Percentiles rank a stretch among this genome's conserved stretches.
These are phyloP conservation scores for Phytophthora podocarpi DNA, from an alignment of 352 stramenopile genomes.

Conservation along the genomic window DNA sequence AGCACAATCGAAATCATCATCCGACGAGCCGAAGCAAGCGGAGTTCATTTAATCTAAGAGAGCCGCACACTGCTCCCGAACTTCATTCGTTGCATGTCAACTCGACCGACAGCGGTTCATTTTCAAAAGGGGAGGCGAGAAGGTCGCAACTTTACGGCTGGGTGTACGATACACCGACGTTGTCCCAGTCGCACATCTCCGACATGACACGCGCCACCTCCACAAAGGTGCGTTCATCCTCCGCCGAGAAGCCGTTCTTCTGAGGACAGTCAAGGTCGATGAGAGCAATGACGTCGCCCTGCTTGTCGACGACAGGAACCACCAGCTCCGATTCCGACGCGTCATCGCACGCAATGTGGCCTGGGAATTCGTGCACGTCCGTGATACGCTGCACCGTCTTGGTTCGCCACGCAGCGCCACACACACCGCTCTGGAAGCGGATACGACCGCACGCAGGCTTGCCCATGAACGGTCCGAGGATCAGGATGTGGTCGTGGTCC, in stretches of 20 bases:
- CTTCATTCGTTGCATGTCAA: neutral
- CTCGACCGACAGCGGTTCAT: neutral
- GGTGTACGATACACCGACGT: constrained; percentile 57
- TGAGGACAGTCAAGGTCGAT: constrained; percentile 82
- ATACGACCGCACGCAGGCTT: constrained; percentile 86
- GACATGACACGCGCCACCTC: constrained; percentile 62
- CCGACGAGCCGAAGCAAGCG: constrained; percentile 2
- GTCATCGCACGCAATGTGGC: constrained; percentile 84
- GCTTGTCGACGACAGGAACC: constrained; percentile 67
- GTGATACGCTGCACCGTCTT: constrained; percentile 76
- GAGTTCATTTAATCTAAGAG: constrained; percentile 20
- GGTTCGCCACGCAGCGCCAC: constrained; percentile 63
- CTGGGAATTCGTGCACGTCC: constrained; percentile 76
- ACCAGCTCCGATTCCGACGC: constrained; percentile 85
- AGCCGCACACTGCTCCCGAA: constrained; percentile 3
- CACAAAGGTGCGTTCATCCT: constrained; percentile 73
- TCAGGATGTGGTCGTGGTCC: constrained; percentile 63
- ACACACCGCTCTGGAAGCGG: constrained; percentile 75
- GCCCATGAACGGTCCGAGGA: constrained; percentile 82
- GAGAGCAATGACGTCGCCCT: constrained; percentile 72
- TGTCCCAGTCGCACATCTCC: constrained; percentile 70
- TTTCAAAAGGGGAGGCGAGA: too few relatives aligned
- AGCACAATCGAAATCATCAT: neutral
- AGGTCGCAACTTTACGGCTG: constrained; percentile 46
- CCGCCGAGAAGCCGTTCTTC: constrained; percentile 70